A percentile compares a stretch with the other conserved stretches of the same genome.
Evolutionary conservation across 1,284 basidiomycete species (phyloP).

Genomic region (Cystobasidiaceae sp.): DNA sequence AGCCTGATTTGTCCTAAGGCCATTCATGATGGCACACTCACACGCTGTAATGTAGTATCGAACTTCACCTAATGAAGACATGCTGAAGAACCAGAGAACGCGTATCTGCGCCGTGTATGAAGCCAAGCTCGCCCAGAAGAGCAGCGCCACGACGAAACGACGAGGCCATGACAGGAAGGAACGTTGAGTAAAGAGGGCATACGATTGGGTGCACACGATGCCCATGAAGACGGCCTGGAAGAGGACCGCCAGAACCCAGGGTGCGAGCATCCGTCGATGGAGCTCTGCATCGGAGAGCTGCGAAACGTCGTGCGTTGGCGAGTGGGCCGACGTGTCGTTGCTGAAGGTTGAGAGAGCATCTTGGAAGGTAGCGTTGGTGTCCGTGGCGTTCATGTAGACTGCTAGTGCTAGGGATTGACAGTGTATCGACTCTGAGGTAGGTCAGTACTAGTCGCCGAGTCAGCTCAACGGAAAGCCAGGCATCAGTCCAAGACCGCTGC

Average conservation of each 20-base stretch:
- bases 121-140: background rate
- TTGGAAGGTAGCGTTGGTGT: too few relatives aligned
- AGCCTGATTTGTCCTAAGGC: too few relatives aligned
- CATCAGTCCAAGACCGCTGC: too few relatives aligned
- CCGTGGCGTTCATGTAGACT: too few relatives aligned
- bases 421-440: too few relatives aligned
- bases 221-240: slow-evolving; percentile 3
- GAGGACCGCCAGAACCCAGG: slow-evolving; percentile 6
- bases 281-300: background rate
- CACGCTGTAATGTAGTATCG: background rate
- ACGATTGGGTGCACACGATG: background rate
- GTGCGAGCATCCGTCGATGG: background rate
- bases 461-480: too few relatives aligned
- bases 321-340: too few relatives aligned
- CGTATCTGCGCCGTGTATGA: background rate
- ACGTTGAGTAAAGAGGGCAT: background rate
- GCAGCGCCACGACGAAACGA: background rate
- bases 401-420: too few relatives aligned
- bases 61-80: slow-evolving; percentile 1
- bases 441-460: too few relatives aligned
- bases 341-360: too few relatives aligned
- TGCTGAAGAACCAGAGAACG: slow-evolving; percentile 7
- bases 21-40: too few relatives aligned
- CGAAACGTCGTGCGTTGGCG: background rate
- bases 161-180: background rate